Conservation (phyloP, 139 green algal species). For the Eudorina sp. region DNA sequence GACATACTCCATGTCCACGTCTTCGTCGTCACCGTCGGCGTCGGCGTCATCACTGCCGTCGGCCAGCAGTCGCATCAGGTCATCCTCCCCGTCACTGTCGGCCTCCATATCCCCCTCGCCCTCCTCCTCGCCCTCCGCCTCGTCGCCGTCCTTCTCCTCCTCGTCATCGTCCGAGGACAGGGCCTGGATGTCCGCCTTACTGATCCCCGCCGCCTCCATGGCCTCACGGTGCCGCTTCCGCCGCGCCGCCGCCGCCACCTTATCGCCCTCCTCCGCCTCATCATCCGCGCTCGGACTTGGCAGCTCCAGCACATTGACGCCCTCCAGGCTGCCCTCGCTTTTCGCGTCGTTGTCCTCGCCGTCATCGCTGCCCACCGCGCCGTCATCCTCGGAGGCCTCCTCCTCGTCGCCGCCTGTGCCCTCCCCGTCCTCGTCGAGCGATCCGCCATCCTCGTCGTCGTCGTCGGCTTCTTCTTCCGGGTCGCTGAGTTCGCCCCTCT, state of each 20-base stretch:
- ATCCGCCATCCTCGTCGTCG: neutral
- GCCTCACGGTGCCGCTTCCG: slow-evolving; percentile 15
- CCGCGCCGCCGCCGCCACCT: neutral
- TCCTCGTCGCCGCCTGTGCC: neutral
- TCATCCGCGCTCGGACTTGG: slow-evolving; percentile 29
- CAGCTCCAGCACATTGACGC: slow-evolving; percentile 30
- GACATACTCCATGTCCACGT: slow-evolving; percentile 31
- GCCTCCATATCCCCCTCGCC: slow-evolving; percentile 21
- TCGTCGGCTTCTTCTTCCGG: slow-evolving; percentile 38
- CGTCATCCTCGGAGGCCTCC: slow-evolving; percentile 32
- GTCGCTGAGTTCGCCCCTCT: neutral
- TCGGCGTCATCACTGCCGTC: neutral
- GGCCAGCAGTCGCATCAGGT: slow-evolving; percentile 16
- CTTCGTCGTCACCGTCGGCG: neutral
- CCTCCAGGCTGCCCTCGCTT: neutral
- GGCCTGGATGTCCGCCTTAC: neutral
- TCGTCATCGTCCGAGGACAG: slow-evolving; percentile 33
- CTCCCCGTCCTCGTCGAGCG: neutral
- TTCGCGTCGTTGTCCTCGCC: slow-evolving; percentile 8
- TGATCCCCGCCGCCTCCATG: slow-evolving; percentile 5
- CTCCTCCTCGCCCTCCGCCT: neutral
- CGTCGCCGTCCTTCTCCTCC: slow-evolving; percentile 9
- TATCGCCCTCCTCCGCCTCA: slow-evolving; percentile 26
- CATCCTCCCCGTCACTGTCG: slow-evolving; percentile 22
- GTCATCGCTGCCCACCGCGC: slow-evolving; percentile 22